Evolutionary conservation across 73 alveolate genomes (phyloP).

Genomic region (Tetrahymena malaccensis): DNA sequence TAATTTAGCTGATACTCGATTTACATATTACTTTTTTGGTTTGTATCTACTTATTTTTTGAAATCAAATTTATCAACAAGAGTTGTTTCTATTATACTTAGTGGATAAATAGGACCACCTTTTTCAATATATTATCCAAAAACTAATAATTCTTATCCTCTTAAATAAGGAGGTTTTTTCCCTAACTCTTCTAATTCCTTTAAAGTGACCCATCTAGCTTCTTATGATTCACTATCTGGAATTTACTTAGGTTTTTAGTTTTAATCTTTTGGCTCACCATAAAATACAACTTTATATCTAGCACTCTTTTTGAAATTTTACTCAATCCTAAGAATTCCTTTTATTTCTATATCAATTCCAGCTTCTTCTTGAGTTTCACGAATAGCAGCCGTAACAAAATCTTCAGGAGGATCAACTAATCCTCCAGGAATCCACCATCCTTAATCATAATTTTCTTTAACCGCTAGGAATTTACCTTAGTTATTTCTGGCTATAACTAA

Average conservation of each 20-base stretch:
- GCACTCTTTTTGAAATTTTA: constrained; percentile 16
- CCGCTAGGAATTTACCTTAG: constrained; percentile 20
- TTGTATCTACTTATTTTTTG: too few species aligned
- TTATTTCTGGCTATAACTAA: constrained; percentile 16
- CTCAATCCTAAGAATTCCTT: constrained; percentile 61
- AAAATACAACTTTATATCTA: constrained; percentile 51
- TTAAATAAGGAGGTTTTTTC: constrained; percentile 8
- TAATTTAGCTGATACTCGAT: neutral
- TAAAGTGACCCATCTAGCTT: neutral
- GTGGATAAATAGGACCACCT: constrained; percentile 20
- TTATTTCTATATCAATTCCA: constrained; percentile 43
- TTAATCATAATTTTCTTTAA: constrained; percentile 6
- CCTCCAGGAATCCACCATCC: constrained; percentile 48
- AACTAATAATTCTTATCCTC: constrained; percentile 14
- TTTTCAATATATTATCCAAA: constrained; percentile 20
- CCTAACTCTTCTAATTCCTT: constrained; percentile 2
- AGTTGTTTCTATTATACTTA: neutral
- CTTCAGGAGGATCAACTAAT: constrained; percentile 40
- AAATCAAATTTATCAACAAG: neutral
- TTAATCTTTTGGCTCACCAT: constrained; percentile 60
- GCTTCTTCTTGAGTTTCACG: constrained; percentile 76
- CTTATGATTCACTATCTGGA: constrained; percentile 21
- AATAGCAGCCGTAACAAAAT: constrained; percentile 44
- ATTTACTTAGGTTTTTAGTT: constrained; percentile 43
- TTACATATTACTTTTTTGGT: neutral